These are phyloP conservation scores for Pezicula rhizophila DNA, from an alignment of 2,329 filamentous ascomycete genomes.

Conservation along the genomic window DNA sequence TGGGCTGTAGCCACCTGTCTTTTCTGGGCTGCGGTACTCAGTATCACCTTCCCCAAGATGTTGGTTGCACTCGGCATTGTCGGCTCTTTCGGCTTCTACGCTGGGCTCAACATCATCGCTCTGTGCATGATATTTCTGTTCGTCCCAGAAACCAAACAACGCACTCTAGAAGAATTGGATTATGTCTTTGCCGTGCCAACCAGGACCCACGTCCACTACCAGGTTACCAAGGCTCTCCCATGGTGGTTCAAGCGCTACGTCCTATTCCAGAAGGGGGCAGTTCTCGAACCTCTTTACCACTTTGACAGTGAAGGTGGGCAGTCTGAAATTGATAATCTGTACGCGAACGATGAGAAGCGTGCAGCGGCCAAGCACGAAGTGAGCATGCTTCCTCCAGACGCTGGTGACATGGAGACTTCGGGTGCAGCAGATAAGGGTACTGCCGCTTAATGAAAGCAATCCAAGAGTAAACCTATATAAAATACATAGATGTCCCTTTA, in stretches of 20 bases:
- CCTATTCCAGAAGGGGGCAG: slow-evolving; percentile 40
- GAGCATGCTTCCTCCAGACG: background rate
- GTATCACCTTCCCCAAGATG: slow-evolving; percentile 38
- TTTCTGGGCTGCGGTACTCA: slow-evolving; percentile 11
- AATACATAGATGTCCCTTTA: no score
- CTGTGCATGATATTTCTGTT: slow-evolving; percentile 49
- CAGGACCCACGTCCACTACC: slow-evolving; percentile 16
- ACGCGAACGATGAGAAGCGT: background rate
- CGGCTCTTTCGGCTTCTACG: background rate
- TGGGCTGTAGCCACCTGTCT: slow-evolving; percentile 44
- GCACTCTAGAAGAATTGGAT: slow-evolving; percentile 22
- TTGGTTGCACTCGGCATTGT: background rate
- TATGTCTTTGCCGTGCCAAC: slow-evolving; percentile 39
- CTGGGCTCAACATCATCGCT: slow-evolving; percentile 46
- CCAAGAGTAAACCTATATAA: no score
- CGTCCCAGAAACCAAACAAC: slow-evolving; percentile 50
- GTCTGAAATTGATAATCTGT: background rate
- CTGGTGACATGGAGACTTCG: no score
- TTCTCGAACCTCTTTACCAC: slow-evolving; percentile 42
- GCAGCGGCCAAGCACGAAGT: background rate
- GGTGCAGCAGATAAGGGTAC: no score
- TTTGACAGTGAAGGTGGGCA: slow-evolving; percentile 26
- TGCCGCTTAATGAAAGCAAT: no score
- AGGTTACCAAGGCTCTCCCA: slow-evolving; percentile 12
- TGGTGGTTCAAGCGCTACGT: slow-evolving; percentile 55